Percentiles rank a stretch among this genome's conserved stretches.
Conservation (phyloP, 2,329 filamentous ascomycete genomes). For the Pezicula rhizophila region DNA sequence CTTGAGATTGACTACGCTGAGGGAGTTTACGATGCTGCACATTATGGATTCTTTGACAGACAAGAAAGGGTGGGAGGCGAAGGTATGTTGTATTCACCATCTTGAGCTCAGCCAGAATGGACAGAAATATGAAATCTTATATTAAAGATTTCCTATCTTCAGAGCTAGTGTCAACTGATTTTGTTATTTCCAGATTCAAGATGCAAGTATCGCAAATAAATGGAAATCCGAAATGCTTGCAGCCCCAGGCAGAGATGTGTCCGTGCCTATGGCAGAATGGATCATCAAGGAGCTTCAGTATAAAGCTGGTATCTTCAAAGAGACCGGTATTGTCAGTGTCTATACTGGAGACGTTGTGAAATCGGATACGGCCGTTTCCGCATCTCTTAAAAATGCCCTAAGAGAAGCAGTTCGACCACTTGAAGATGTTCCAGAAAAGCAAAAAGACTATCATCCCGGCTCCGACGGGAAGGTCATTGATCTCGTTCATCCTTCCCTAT, state of each 20-base stretch:
- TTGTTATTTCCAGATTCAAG: conserved; percentile 13
- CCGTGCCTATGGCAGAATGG: conserved; percentile 29
- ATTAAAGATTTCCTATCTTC: background rate
- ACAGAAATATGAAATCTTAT: background rate
- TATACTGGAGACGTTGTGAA: conserved; percentile 38
- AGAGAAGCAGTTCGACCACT: conserved; percentile 37
- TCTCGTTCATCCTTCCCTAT: conserved; percentile 59
- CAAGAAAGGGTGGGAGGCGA: conserved; percentile 20
- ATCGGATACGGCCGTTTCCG: conserved; percentile 41
- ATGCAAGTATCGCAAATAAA: conserved; percentile 18
- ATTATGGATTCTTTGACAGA: conserved; percentile 23
- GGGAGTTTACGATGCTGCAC: conserved; percentile 22
- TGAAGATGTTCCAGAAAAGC: conserved; percentile 41
- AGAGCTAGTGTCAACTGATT: background rate
- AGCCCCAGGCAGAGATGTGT: conserved; percentile 19
- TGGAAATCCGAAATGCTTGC: conserved; percentile 21
- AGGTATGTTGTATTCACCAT: conserved; percentile 9
- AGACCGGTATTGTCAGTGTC: conserved; percentile 5
- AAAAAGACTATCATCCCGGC: conserved; percentile 56
- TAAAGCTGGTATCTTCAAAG: conserved; percentile 14
- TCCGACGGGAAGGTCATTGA: conserved; percentile 52
- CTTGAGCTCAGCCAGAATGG: background rate
- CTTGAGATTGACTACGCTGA: conserved; percentile 9
- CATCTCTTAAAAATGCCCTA: conserved; percentile 35
- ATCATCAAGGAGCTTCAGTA: conserved; percentile 18